Conservation (phyloP, 306 rosid species). For the Gynostemma pentaphyllum region DNA sequence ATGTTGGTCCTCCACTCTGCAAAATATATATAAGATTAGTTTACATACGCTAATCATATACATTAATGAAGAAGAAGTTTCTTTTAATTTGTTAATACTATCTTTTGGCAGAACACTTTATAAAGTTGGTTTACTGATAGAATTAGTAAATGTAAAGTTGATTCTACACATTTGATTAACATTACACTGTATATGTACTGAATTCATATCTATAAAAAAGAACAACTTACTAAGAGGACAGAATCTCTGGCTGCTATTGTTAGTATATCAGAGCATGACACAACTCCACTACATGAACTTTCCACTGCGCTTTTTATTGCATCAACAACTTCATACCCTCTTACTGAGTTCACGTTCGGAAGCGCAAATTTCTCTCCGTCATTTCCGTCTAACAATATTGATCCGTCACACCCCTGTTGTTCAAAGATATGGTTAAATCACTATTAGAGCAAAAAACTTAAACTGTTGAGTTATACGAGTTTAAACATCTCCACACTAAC, state of each 20-base stretch:
- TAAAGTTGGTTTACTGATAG: no score
- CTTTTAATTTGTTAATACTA: background rate
- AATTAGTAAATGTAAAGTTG: no score
- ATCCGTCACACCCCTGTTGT: constrained; percentile 80
- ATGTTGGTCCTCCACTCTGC: constrained; percentile 72
- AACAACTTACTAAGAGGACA: constrained; percentile 58
- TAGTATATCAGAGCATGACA: constrained; percentile 80
- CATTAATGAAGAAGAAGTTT: background rate
- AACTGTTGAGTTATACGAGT: no score
- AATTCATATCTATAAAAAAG: no score
- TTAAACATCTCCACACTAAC: no score
- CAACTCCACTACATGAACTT: constrained; percentile 58
- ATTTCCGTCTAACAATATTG: constrained; percentile 57
- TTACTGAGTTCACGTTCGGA: constrained; percentile 55
- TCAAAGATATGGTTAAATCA: no score
- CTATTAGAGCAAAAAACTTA: no score
- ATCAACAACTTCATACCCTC: constrained; percentile 79
- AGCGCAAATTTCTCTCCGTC: constrained; percentile 44
- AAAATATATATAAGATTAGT: no score
- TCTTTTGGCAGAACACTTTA: no score
- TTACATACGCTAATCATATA: no score
- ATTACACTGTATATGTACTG: no score
- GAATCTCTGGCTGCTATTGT: constrained; percentile 81
- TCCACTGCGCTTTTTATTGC: constrained; percentile 69
- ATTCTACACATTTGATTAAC: no score